A percentile compares a stretch with the other conserved stretches of the same genome.
Conservation (phyloP, 2,329 filamentous ascomycete species). For the Colletotrichum melonis region DNA sequence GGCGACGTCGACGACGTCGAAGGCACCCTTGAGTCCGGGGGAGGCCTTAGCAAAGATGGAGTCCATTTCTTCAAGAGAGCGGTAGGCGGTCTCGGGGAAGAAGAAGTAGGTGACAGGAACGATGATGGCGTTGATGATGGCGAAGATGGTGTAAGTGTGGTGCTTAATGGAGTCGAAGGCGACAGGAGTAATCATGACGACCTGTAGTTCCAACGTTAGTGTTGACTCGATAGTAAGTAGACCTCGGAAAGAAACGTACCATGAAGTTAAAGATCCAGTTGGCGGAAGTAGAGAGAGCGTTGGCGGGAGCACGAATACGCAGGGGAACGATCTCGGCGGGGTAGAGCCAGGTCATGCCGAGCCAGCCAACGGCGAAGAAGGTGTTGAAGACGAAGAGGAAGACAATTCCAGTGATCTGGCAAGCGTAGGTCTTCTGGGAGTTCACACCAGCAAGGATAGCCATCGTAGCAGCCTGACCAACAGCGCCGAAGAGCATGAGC, state of each 20-base stretch:
- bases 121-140: conserved; percentile 72
- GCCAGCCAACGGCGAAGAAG: conserved; percentile 70
- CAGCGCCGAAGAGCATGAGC: conserved; percentile 78
- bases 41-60: conserved; percentile 68
- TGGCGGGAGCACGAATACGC: conserved; percentile 69
- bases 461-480: conserved; percentile 74
- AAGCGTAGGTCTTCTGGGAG: conserved; percentile 41
- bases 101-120: conserved; percentile 69
- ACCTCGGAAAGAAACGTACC: conserved; percentile 40
- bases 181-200: conserved; percentile 73
- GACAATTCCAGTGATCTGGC: conserved; percentile 47
- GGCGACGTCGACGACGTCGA: conserved; percentile 51
- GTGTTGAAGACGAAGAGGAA: conserved; percentile 74
- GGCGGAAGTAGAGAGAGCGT: conserved; percentile 63
- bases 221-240: not conserved
- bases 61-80: conserved; percentile 76
- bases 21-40: conserved; percentile 47
- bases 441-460: conserved; percentile 65
- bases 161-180: conserved; percentile 67
- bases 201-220: conserved; percentile 38
- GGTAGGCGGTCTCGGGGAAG: conserved; percentile 73
- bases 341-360: conserved; percentile 72
- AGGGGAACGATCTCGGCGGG: conserved; percentile 71
- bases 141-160: conserved; percentile 75
- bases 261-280: conserved; percentile 75